A percentile compares a stretch with the other conserved stretches of the same genome.
phyloP scores from a whole-genome alignment of 1,284 basidiomycete species.

The Ustilago shanxiensis region DNA sequence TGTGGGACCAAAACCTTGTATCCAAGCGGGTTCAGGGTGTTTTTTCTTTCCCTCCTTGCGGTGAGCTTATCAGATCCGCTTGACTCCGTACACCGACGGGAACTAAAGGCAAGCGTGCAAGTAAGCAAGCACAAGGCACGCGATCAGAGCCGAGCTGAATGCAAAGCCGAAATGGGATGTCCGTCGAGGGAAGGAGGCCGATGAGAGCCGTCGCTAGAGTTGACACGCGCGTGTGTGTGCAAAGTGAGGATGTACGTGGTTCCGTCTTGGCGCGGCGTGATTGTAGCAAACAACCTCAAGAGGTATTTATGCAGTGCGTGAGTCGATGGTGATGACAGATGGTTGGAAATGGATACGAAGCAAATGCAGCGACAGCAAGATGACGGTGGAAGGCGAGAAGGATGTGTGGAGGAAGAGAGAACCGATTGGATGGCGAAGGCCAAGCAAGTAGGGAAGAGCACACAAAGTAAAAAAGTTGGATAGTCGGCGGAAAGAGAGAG shows the following conservation, averaged over 20 bases:
- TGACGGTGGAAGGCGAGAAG: neutral
- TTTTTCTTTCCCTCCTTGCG: neutral
- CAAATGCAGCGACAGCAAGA: neutral
- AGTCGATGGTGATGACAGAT: neutral
- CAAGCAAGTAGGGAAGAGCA: neutral
- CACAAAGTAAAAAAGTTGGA: neutral
- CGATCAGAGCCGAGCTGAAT: neutral
- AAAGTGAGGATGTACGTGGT: neutral
- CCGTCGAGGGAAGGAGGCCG: conserved; percentile 2
- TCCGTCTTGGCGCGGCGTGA: conserved; percentile 19
- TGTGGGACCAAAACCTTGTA: conserved; percentile 29
- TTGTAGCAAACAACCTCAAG: conserved; percentile 5
- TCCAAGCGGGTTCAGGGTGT: conserved; percentile 16
- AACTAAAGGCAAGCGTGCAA: conserved; percentile 1
- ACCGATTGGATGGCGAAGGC: conserved; percentile 1
- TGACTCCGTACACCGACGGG: conserved; percentile 19
- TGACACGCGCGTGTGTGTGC: neutral
- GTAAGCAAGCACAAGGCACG: neutral
- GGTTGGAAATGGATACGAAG: neutral
- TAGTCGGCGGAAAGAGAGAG: too few relatives aligned
- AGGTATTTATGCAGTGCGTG: neutral
- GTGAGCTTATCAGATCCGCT: neutral
- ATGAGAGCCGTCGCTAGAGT: neutral
- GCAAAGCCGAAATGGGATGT: neutral
- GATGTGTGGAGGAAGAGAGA: neutral